Percentiles rank a stretch among this genome's conserved stretches.
Conservation (phyloP, 352 stramenopile genomes). For the Phytophthora cactorum region DNA sequence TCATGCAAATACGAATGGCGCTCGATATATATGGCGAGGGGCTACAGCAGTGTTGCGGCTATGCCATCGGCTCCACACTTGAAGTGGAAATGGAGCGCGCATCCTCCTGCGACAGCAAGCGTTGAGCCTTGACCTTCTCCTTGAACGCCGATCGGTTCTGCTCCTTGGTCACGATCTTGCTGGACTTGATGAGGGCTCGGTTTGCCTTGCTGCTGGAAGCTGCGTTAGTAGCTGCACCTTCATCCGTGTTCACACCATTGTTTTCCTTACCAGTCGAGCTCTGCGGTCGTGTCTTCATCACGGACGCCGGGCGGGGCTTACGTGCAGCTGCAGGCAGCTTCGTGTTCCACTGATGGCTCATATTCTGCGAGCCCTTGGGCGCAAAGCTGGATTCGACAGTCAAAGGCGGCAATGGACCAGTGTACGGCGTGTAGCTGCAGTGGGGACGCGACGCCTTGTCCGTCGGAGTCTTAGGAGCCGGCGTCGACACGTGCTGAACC, state of each 20-base stretch:
- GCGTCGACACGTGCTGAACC: conserved; percentile 18
- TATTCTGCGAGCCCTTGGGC: conserved; percentile 43
- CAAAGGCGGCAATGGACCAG: conserved; percentile 60
- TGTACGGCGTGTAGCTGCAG: conserved; percentile 72
- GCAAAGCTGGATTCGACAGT: conserved; percentile 71
- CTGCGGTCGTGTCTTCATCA: conserved; percentile 17
- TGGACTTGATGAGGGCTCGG: conserved; percentile 41
- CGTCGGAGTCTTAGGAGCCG: conserved; percentile 15
- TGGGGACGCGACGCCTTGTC: conserved; percentile 30
- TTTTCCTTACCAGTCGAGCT: conserved; percentile 44
- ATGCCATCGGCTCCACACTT: conserved; percentile 10
- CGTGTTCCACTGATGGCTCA: conserved; percentile 16
- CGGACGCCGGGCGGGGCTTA: conserved; percentile 33
- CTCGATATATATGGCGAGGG: conserved; percentile 29
- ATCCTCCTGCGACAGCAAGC: conserved; percentile 13
- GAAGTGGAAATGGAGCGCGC: conserved; percentile 2
- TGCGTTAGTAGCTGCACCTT: conserved; percentile 24
- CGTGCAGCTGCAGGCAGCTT: conserved; percentile 21
- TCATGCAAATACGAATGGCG: conserved; percentile 32
- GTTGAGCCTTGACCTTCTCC: conserved; percentile 47
- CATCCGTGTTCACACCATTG: conserved; percentile 18
- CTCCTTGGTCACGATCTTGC: conserved; percentile 33
- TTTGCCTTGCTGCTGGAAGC: conserved; percentile 31
- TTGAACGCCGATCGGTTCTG: conserved; percentile 45
- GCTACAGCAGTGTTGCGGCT: conserved; percentile 16